Base-by-base conservation (phyloP, 2,329 filamentous ascomycete species). In the Aureobasidium sp. region DNA sequence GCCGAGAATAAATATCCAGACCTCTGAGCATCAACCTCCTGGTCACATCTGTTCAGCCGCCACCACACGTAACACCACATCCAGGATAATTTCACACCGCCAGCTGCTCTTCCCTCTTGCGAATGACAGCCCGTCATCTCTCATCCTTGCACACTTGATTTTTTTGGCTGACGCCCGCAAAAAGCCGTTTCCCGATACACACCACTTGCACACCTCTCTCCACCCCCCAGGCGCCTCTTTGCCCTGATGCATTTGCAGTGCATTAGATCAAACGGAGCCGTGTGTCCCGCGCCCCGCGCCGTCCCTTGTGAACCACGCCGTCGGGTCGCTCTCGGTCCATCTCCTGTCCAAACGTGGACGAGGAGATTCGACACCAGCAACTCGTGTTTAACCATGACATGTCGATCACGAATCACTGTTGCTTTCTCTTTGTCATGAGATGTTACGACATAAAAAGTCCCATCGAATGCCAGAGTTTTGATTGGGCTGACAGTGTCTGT, bases 1-100 rank as follows among this genome's bases (percentile, higher is more conserved):
- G 12, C 37, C n/a, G 3, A 3, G 37, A 55, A 55, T 55, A 55
- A 55, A 55, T 55, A 55, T 55, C 37, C 51, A 48, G 15, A n/a
- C 6, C 45, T 31, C 15, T 22, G 25, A 49, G 25, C 47, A 34
- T 1, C 47, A 31, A 25, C 25, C 37, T 41, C 49, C 36, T 42
- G 29, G 15, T 42, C 34, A n/a, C 25, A 22, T 27, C 31, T 29
- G 17, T 48, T 29, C 45, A 27, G 45, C 45, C 45, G 27, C 25
- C 45, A 48, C 45, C 45, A 48, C 25, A 47, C 17, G 25, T 48
- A 48, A 31, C 47, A 51, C 47, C 27, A n/a, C 20, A 51, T 34
- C 22, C 47, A 51, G 47, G 47, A 51, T 36, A 51, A 51, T 34
- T 36, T 36, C 47, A 51, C 47, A 51, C 47, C 47, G 47, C 31